Percentiles rank a stretch among this genome's conserved stretches.
Conservation (phyloP, 345 rosid species). For the Jatropha curcas region DNA sequence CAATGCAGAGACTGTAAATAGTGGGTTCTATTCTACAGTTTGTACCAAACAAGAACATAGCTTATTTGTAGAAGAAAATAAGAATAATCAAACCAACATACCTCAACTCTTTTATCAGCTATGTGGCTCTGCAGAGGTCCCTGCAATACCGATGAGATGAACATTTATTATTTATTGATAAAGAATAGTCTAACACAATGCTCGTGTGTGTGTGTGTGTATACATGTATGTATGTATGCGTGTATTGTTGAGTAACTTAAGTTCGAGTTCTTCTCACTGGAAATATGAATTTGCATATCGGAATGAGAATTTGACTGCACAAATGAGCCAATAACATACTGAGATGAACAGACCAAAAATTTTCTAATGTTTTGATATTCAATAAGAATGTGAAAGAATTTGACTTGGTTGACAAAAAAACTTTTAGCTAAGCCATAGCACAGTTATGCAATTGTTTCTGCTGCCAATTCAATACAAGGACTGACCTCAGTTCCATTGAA, state of each 20-base stretch:
- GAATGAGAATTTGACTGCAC: constrained; percentile 24
- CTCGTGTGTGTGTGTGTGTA: no score
- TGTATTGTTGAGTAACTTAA: no score
- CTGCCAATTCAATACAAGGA: neutral
- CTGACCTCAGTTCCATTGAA: constrained; percentile 44
- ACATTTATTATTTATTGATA: neutral
- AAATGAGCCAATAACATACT: neutral
- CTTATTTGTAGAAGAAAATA: no score
- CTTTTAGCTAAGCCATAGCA: neutral
- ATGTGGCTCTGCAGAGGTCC: constrained; percentile 31
- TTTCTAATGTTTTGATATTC: neutral
- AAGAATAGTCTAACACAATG: no score
- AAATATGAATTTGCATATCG: neutral
- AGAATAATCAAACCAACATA: constrained; percentile 19
- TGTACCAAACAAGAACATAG: neutral
- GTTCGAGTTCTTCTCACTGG: constrained; percentile 14
- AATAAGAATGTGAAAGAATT: neutral
- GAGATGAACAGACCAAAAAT: neutral
- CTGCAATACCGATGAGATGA: constrained; percentile 39
- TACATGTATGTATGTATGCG: no score
- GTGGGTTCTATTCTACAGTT: neutral
- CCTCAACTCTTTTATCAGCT: constrained; percentile 64
- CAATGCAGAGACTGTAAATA: no score
- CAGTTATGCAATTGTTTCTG: neutral
- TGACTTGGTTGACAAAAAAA: neutral